These are phyloP conservation scores for Rachicladosporium sp. DNA, from an alignment of 2,329 filamentous ascomycete species.

Conservation along the genomic window DNA sequence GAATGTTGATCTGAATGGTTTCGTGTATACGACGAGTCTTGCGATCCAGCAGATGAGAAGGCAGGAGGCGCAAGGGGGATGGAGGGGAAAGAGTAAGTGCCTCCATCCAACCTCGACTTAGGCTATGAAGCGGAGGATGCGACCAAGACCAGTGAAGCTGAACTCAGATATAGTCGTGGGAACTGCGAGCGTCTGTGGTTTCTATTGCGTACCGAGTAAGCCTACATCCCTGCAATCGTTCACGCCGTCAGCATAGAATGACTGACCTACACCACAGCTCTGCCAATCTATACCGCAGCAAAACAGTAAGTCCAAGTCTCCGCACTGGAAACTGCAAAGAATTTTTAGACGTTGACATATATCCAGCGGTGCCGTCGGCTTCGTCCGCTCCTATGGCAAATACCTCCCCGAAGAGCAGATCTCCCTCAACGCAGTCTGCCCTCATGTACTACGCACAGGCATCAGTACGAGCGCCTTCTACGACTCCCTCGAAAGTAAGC, in stretches of 20 bases:
- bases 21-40: constrained; percentile 30
- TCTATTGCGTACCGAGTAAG: constrained; percentile 29
- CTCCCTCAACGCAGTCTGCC: constrained; percentile 31
- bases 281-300: constrained; percentile 33
- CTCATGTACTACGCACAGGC: constrained; percentile 29
- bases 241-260: not conserved
- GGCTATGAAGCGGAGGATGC: too few relatives aligned
- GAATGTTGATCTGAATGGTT: constrained; percentile 30
- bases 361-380: constrained; percentile 23
- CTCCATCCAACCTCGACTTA: too few relatives aligned
- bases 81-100: constrained; percentile 28
- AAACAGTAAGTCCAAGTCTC: constrained; percentile 21
- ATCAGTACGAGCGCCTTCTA: constrained; percentile 29
- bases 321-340: too few relatives aligned
- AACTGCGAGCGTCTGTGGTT: constrained; percentile 30
- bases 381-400: constrained; percentile 30
- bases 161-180: constrained; percentile 1
- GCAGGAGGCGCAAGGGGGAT: constrained; percentile 23
- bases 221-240: not conserved
- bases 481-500: constrained; percentile 22
- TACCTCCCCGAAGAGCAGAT: constrained; percentile 29
- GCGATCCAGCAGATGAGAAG: constrained; percentile 34
- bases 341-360: not conserved
- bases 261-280: constrained; percentile 9
- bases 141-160: too few relatives aligned